These are phyloP conservation scores for Talaromyces verruculosus DNA, from an alignment of 2,329 filamentous ascomycete species.

Conservation along the genomic window DNA sequence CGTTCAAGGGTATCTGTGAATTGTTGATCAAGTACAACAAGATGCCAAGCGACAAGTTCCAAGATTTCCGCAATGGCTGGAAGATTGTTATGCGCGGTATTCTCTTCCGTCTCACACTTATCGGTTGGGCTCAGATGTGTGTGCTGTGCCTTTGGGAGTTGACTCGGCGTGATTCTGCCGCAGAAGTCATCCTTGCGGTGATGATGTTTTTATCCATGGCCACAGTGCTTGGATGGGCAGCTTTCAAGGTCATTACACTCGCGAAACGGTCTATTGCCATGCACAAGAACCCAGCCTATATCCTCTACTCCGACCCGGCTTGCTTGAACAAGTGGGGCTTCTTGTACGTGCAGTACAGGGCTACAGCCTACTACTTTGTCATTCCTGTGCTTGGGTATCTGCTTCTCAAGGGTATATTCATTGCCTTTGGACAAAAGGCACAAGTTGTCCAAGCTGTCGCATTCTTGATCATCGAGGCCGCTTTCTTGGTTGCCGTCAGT, in stretches of 20 bases:
- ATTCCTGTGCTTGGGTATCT: conserved; percentile 75
- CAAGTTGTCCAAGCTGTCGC: conserved; percentile 76
- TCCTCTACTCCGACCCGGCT: conserved; percentile 92
- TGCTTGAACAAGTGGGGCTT: conserved; percentile 98
- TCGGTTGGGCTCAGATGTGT: conserved; percentile 87
- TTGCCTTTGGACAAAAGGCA: conserved; percentile 73
- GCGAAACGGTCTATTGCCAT: conserved; percentile 83
- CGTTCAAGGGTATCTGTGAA: conserved; percentile 82
- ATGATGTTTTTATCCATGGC: conserved; percentile 84
- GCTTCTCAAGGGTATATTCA: conserved; percentile 84
- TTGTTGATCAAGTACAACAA: conserved; percentile 69
- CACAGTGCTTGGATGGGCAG: conserved; percentile 77
- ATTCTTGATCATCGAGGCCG: conserved; percentile 78
- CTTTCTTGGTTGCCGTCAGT: conserved; percentile 71
- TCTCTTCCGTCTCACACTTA: conserved; percentile 83
- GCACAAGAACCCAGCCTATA: conserved; percentile 96
- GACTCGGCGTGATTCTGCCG: conserved; percentile 78
- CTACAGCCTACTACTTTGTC: conserved; percentile 93
- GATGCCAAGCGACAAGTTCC: conserved; percentile 83
- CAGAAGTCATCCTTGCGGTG: conserved; percentile 80
- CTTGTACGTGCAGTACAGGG: conserved; percentile 94
- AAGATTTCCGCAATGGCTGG: conserved; percentile 94
- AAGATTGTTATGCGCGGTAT: conserved; percentile 89
- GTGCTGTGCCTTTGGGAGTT: conserved; percentile 94
- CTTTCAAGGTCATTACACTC: conserved; percentile 84